Conservation (phyloP, 352 stramenopile genomes). For the Pythium dissotocum region DNA sequence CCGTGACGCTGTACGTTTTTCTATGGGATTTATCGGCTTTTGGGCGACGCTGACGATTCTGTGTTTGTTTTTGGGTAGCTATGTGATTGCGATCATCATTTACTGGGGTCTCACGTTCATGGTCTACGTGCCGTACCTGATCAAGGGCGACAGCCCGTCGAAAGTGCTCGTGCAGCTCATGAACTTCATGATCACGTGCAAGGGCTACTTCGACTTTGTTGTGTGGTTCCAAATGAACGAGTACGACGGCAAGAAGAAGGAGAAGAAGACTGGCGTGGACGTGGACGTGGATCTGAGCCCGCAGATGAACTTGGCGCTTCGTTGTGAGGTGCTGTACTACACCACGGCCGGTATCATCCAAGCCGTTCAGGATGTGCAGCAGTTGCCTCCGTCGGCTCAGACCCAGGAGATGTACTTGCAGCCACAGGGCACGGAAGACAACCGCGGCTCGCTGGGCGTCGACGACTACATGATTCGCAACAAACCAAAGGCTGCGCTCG, state of each 20-base stretch:
- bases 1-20: slow-evolving; percentile 78
- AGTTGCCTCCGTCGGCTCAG: slow-evolving; percentile 60
- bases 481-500: slow-evolving; percentile 63
- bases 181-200: slow-evolving; percentile 91
- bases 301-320: slow-evolving; percentile 83
- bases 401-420: slow-evolving; percentile 82
- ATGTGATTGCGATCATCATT: slow-evolving; percentile 91
- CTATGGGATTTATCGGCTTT: background rate
- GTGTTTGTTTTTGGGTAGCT: slow-evolving; percentile 35
- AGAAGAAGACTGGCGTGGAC: slow-evolving; percentile 71
- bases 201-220: slow-evolving; percentile 89
- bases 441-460: slow-evolving; percentile 71
- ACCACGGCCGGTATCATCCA: slow-evolving; percentile 89
- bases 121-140: slow-evolving; percentile 84
- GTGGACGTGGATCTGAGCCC: slow-evolving; percentile 86
- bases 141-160: slow-evolving; percentile 45
- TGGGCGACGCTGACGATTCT: slow-evolving; percentile 1
- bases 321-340: slow-evolving; percentile 87
- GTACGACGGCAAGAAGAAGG: slow-evolving; percentile 44
- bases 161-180: slow-evolving; percentile 73
- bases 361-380: slow-evolving; percentile 72
- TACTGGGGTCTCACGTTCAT: slow-evolving; percentile 88
- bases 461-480: slow-evolving; percentile 87
- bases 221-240: slow-evolving; percentile 92
- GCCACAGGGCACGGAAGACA: slow-evolving; percentile 76